These are phyloP conservation scores for Verticillium tricorpus DNA, from an alignment of 2,329 filamentous ascomycete genomes.

Conservation along the genomic window DNA sequence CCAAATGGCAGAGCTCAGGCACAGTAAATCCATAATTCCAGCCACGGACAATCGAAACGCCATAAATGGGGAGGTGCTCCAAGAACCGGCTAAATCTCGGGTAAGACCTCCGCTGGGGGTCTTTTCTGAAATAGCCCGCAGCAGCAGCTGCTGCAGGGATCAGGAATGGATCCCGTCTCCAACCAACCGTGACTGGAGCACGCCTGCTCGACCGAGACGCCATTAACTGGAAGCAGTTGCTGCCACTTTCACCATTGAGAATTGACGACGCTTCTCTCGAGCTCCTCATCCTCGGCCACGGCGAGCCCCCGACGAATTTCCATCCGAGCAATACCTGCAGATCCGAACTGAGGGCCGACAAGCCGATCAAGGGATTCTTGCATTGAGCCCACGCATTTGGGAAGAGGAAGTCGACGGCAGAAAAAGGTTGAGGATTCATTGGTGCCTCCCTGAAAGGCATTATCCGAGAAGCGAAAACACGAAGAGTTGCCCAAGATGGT, in stretches of 20 bases:
- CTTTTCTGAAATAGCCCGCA: background rate
- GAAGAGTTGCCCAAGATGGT: constrained; percentile 39
- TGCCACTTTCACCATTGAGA: background rate
- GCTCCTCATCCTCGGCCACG: background rate
- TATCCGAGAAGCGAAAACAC: background rate
- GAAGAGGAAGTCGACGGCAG: background rate
- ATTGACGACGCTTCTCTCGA: background rate
- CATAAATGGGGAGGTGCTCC: no score
- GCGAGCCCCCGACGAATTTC: background rate
- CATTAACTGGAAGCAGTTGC: background rate
- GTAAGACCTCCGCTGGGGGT: no score
- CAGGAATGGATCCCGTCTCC: background rate
- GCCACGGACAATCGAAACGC: no score
- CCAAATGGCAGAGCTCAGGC: no score
- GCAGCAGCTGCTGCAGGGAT: background rate
- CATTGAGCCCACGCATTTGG: background rate
- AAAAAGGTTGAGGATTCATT: background rate
- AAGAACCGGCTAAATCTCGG: background rate
- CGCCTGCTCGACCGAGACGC: background rate
- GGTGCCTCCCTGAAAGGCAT: background rate
- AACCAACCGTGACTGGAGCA: background rate
- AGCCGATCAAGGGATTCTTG: background rate
- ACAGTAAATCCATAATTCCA: no score
- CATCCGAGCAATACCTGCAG: background rate
- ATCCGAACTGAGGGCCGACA: background rate